Percentiles rank a stretch among this genome's conserved stretches.
Conservation (phyloP, 2,329 filamentous ascomycete genomes). For the Setomelanomma holmii region DNA sequence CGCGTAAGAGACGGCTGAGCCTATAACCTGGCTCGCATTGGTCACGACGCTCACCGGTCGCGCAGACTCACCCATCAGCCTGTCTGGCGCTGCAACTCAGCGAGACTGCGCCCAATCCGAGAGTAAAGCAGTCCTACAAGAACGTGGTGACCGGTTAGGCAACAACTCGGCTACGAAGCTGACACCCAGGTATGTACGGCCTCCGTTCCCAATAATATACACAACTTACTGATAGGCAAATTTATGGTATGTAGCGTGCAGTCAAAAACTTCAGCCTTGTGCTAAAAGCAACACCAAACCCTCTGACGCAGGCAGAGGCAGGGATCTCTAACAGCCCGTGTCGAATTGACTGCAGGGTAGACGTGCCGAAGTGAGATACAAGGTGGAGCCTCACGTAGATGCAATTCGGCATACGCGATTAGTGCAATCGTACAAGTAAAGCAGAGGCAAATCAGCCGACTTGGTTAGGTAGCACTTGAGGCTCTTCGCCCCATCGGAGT, state of each 20-base stretch:
- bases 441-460: neutral
- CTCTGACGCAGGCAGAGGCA: neutral
- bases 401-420: neutral
- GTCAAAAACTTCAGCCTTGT: slow-evolving; percentile 14
- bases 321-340: slow-evolving; percentile 10
- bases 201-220: neutral
- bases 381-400: slow-evolving; percentile 10
- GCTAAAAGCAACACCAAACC: slow-evolving; percentile 1
- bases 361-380: neutral
- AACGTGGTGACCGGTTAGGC: slow-evolving; percentile 13
- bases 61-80: slow-evolving; percentile 6
- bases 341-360: slow-evolving; percentile 13
- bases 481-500: slow-evolving; percentile 13
- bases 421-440: neutral
- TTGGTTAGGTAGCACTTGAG: slow-evolving; percentile 11
- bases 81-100: slow-evolving; percentile 1
- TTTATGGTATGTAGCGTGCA: neutral
- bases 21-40: slow-evolving; percentile 11
- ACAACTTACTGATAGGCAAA: slow-evolving; percentile 5
- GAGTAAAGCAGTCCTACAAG: slow-evolving; percentile 1
- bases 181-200: slow-evolving; percentile 16
- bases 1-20: slow-evolving; percentile 20
- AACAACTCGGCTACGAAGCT: slow-evolving; percentile 14
- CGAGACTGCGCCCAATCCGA: slow-evolving; percentile 12
- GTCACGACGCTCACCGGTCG: slow-evolving; percentile 22